These are phyloP conservation scores for Aeschynomene evenia DNA, from an alignment of 306 rosid genomes.

Conservation along the genomic window DNA sequence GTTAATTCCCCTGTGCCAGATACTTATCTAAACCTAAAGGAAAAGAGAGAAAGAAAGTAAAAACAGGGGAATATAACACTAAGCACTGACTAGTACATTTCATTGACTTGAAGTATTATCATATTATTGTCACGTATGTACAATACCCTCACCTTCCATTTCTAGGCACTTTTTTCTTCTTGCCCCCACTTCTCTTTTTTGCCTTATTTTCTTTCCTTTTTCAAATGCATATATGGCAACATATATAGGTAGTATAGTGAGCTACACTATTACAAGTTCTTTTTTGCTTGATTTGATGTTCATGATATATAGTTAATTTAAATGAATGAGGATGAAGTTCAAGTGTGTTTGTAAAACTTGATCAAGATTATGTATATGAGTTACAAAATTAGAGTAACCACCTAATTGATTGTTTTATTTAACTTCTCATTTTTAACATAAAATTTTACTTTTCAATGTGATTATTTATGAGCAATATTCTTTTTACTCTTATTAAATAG, in stretches of 20 bases:
- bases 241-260: not conserved
- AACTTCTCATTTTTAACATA: too few species aligned
- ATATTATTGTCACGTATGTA: too few species aligned
- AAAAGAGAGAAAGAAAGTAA: too few species aligned
- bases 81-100: not conserved
- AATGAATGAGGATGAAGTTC: not conserved
- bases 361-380: too few species aligned
- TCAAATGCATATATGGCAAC: not conserved
- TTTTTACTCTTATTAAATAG: too few species aligned
- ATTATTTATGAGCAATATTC: too few species aligned
- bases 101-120: not conserved
- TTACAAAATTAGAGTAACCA: too few species aligned
- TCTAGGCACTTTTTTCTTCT: not conserved
- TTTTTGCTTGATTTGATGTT: not conserved
- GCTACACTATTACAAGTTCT: not conserved
- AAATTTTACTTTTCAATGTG: too few species aligned
- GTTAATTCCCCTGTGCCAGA: not conserved
- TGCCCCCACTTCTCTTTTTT: not conserved
- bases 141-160: not conserved
- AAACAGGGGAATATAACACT: not conserved
- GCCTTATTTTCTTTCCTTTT: not conserved
- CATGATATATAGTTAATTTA: not conserved
- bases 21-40: conserved; percentile 5
- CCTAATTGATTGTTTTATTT: too few species aligned
- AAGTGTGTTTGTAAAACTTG: too few species aligned